Evolutionary conservation across 495 filamentous ascomycete genomes (phyloP).

Genomic region (Tuber brumale): DNA sequence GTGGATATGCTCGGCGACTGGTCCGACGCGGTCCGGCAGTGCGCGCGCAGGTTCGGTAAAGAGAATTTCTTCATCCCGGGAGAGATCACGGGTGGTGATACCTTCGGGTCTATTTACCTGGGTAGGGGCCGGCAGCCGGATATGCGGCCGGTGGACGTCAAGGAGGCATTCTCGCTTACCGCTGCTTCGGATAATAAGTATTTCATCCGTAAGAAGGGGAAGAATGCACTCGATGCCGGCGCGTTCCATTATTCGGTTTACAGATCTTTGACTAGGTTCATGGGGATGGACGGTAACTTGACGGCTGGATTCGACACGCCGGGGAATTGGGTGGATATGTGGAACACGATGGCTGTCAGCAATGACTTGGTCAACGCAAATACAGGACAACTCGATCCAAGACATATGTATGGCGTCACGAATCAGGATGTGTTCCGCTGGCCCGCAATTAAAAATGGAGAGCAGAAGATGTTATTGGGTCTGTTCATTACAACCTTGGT

Average conservation of each 20-base stretch:
- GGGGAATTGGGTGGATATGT: constrained; percentile 56
- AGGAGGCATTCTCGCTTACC: constrained; percentile 48
- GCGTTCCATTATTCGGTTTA: constrained; percentile 72
- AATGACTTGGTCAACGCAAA: constrained; percentile 63
- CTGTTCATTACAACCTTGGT: constrained; percentile 60
- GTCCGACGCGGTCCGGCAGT: constrained; percentile 51
- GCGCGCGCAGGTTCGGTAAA: constrained; percentile 54
- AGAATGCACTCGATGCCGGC: constrained; percentile 54
- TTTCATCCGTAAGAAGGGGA: constrained; percentile 50
- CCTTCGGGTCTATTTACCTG: constrained; percentile 58
- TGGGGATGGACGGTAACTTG: constrained; percentile 57
- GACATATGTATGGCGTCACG: constrained; percentile 63
- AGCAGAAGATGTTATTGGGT: constrained; percentile 56
- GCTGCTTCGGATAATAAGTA: constrained; percentile 47
- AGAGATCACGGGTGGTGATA: constrained; percentile 60
- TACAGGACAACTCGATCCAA: constrained; percentile 61
- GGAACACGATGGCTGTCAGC: constrained; percentile 56
- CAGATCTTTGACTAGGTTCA: constrained; percentile 52
- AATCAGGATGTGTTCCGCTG: constrained; percentile 74
- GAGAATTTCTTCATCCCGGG: constrained; percentile 60
- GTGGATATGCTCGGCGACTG: constrained; percentile 58
- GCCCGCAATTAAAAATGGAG: constrained; percentile 60
- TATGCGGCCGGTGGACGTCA: constrained; percentile 47
- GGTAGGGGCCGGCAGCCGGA: constrained; percentile 58
- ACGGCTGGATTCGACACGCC: constrained; percentile 57